Base-by-base conservation (phyloP, 225 moss, liverwort and hornwort genomes). In the Sphagnum tenellum region DNA sequence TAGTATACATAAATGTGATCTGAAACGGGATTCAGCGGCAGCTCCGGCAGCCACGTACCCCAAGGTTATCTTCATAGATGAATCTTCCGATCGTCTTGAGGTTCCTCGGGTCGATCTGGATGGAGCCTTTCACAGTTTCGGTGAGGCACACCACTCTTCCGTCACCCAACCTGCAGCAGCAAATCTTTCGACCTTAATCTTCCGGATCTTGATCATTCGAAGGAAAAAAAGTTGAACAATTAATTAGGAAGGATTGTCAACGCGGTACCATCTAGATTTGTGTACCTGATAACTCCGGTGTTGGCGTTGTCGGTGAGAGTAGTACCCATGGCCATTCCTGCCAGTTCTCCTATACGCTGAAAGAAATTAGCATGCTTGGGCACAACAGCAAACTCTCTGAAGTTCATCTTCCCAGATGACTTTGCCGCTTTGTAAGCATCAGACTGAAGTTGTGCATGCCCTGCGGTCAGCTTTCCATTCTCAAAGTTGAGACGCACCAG, bases 91-190 rank as follows among this genome's bases (percentile, higher is more conserved):
- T 10, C 12, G 73, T 74, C 61, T 60, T 12, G 14, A 76, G 72
- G 53, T 63, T 76, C 64, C 68, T 55, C 10, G 76, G 76, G 64
- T 76, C 61, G 61, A 76, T 76, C 60, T 76, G 72, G 5, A 68
- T 68, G 14, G 73, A 68, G 3, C 71, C 76, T 49, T 72, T 77
- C 45, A 69, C 65, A 13, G 77, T 77, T 56, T 77, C 77, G 5
- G 77, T 77, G 13, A 77, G 69, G 60, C 77, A 77, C 45, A 77
- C 55, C 44, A 77, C 77, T 47, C 77, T 69, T 44, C 77, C 77
- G 46, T 73, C 77, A 3, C 73, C 72, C 55, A 77, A 50, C 46
- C 71, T 67, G 64, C 48, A 48, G 29, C 29, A 29, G 29, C 29
- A 29, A 29, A 29, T 29, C 29, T 29, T 29, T 29, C 29, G 29